Conservation (phyloP, 805 yeast species). For the Starmerella khaoyaiensis region DNA sequence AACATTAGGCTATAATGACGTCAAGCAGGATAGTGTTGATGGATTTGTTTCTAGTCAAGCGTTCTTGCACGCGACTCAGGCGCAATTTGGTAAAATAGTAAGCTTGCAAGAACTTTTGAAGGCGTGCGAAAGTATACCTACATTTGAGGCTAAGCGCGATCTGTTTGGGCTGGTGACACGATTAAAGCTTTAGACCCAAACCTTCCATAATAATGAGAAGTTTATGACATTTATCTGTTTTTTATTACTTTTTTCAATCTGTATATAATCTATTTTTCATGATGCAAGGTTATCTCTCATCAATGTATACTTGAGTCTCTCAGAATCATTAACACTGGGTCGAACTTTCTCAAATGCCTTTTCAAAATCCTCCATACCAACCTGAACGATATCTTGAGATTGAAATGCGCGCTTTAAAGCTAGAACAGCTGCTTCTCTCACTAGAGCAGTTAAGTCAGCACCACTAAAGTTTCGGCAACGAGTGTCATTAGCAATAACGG, state of each 20-base stretch:
- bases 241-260: no score
- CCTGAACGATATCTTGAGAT: conserved; percentile 29
- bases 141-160: conserved; percentile 25
- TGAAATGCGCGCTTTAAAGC: conserved; percentile 48
- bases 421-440: conserved; percentile 83
- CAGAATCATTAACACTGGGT: conserved; percentile 84
- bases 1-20: conserved; percentile 18
- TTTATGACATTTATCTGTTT: no score
- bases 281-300: conserved; percentile 60
- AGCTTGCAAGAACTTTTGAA: conserved; percentile 24
- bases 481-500: conserved; percentile 52
- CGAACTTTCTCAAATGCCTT: conserved; percentile 60
- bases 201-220: no score
- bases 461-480: conserved; percentile 86
- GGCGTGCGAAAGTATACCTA: conserved; percentile 19
- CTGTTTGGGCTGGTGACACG: conserved; percentile 28
- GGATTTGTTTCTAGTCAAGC: conserved; percentile 28
- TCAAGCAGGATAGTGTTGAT: conserved; percentile 23
- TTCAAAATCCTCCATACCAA: conserved; percentile 53
- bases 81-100: conserved; percentile 17
- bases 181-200: no score
- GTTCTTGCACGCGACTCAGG: conserved; percentile 24
- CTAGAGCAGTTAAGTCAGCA: conserved; percentile 86
- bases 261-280: no score
- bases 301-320: conserved; percentile 61